These are phyloP conservation scores for Periconia sp. DNA, from an alignment of 2,329 filamentous ascomycete genomes.

Conservation along the genomic window DNA sequence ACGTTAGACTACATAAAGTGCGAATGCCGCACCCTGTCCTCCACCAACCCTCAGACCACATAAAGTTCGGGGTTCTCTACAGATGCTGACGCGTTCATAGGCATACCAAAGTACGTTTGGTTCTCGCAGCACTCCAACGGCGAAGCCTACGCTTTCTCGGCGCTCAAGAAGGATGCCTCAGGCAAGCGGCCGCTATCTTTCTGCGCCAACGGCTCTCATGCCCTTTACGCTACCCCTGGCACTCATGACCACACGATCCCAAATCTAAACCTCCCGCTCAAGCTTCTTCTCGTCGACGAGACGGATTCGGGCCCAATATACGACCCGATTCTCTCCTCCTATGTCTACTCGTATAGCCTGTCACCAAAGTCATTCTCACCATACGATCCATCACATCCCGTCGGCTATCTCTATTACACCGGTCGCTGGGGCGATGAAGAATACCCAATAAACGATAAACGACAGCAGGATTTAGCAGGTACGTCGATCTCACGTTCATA, in stretches of 20 bases:
- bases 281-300: conserved; percentile 56
- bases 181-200: conserved; percentile 59
- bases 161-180: conserved; percentile 56
- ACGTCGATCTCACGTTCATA: too few species aligned
- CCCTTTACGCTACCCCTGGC: conserved; percentile 65
- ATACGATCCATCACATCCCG: conserved; percentile 51
- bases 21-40: too few species aligned
- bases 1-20: too few species aligned
- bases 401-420: conserved; percentile 60
- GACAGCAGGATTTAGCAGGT: conserved; percentile 49
- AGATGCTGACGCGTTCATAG: too few species aligned
- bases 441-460: conserved; percentile 53
- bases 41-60: too few species aligned
- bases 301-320: conserved; percentile 60
- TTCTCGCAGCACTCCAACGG: conserved; percentile 66
- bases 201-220: conserved; percentile 65
- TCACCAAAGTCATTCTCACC: not conserved
- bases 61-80: too few species aligned
- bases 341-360: conserved; percentile 56
- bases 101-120: conserved; percentile 61
- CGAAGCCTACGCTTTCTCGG: conserved; percentile 64
- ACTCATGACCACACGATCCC: conserved; percentile 67
- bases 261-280: conserved; percentile 58
- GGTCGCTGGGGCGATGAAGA: conserved; percentile 67
- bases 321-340: conserved; percentile 63